These are phyloP conservation scores for Lodderomyces oxycetoniae DNA, from an alignment of 1,139 yeast species.

Conservation along the genomic window DNA sequence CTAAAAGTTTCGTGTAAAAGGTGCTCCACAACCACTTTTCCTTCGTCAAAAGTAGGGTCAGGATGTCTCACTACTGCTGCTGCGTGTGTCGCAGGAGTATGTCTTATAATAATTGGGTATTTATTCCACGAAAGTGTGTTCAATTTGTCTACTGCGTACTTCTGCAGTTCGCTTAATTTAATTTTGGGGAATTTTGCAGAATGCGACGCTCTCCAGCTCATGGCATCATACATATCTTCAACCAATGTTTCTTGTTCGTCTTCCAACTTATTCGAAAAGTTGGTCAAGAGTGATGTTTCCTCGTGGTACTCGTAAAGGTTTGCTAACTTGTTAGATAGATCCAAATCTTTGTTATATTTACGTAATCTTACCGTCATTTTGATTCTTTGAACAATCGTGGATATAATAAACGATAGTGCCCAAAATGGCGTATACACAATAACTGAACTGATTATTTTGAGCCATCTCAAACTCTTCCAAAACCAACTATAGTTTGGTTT, in stretches of 20 bases:
- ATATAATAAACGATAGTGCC: conserved; percentile 43
- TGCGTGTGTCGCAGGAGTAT: conserved; percentile 69
- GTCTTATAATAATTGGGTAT: conserved; percentile 63
- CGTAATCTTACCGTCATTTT: conserved; percentile 31
- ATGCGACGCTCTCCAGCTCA: conserved; percentile 34
- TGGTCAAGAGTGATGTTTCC: conserved; percentile 12
- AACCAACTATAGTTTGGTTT: conserved; percentile 7
- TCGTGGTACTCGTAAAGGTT: conserved; percentile 24
- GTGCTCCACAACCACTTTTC: conserved; percentile 61
- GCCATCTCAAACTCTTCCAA: conserved; percentile 44
- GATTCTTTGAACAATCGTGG: conserved; percentile 39
- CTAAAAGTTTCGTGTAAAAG: conserved; percentile 44
- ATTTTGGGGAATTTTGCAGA: conserved; percentile 35
- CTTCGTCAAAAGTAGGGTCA: conserved; percentile 56
- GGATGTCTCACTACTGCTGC: conserved; percentile 68
- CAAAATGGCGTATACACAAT: conserved; percentile 52
- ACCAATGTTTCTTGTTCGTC: conserved; percentile 56
- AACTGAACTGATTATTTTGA: conserved; percentile 36
- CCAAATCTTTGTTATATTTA: conserved; percentile 23
- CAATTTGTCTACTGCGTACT: conserved; percentile 49
- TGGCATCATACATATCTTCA: conserved; percentile 58
- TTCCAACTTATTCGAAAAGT: conserved; percentile 27
- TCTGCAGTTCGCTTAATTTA: conserved; percentile 41
- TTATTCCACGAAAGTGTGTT: conserved; percentile 64
- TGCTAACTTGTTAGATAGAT: conserved; percentile 27